Conservation (phyloP, 176 grass and related monocot genomes). For the Triticum urartu region DNA sequence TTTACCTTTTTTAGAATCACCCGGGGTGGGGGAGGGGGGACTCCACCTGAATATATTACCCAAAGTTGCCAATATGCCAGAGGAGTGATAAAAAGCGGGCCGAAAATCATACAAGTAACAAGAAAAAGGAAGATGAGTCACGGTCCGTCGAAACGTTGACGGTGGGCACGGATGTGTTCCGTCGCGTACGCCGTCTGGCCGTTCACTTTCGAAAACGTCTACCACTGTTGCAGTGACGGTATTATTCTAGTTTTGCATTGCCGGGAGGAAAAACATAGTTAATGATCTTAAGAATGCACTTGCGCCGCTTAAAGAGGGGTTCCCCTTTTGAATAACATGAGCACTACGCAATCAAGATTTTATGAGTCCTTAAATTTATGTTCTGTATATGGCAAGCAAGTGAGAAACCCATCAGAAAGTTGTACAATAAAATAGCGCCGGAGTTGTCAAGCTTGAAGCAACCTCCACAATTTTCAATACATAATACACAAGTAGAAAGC, state of each 20-base stretch:
- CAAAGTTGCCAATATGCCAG: too few species aligned
- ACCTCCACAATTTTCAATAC: not conserved
- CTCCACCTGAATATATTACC: too few species aligned
- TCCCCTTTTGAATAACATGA: not conserved
- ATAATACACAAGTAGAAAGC: too few species aligned
- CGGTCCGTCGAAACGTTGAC: not conserved
- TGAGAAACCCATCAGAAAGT: not conserved
- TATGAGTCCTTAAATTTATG: not conserved
- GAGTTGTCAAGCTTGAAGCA: not conserved
- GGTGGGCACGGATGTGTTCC: not conserved
- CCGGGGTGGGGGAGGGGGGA: too few species aligned
- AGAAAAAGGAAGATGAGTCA: too few species aligned
- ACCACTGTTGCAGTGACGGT: too few species aligned
- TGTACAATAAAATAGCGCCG: too few species aligned
- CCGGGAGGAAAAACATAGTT: not conserved
- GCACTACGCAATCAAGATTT: constrained; percentile 3
- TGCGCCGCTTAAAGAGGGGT: not conserved
- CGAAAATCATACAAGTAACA: too few species aligned
- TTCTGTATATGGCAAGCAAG: not conserved
- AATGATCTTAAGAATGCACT: not conserved
- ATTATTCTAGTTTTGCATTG: not conserved
- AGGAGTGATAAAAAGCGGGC: too few species aligned
- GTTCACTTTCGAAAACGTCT: not conserved
- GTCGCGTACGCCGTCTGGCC: not conserved
- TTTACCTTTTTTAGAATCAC: too few species aligned